phyloP scores from a whole-genome alignment of 176 grass and related monocot genomes.

The Saccharum officinarum region DNA sequence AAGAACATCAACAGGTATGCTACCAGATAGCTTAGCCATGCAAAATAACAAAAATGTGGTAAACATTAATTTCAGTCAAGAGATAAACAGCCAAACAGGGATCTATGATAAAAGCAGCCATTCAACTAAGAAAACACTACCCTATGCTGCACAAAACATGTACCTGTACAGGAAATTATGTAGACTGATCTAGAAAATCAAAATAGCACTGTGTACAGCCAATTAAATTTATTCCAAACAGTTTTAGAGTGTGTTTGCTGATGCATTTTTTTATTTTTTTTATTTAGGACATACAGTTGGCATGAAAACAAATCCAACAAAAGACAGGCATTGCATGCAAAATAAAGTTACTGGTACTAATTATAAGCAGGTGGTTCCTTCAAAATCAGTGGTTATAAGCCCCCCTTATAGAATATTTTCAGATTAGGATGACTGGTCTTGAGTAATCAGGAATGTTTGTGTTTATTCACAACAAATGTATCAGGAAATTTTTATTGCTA shows the following conservation, averaged over 20 bases:
- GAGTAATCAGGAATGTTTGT: background rate
- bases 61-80: background rate
- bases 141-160: background rate
- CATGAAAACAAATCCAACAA: background rate
- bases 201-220: background rate
- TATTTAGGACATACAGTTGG: background rate
- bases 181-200: background rate
- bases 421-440: background rate
- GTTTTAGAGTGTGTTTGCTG: background rate
- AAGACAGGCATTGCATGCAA: background rate
- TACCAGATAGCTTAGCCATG: slow-evolving; percentile 2
- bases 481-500: background rate
- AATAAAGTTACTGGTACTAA: background rate
- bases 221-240: background rate
- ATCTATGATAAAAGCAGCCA: background rate
- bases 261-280: background rate
- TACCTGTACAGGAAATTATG: background rate
- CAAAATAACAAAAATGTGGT: background rate
- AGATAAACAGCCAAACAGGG: slow-evolving; percentile 2
- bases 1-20: background rate
- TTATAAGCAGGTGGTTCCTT: slow-evolving; percentile 5
- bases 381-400: slow-evolving; percentile 12
- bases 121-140: slow-evolving; percentile 16
- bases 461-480: background rate
- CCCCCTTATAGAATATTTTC: background rate